Evolutionary conservation across 768 basidiomycete species (phyloP).

Genomic region (Russula lepida): DNA sequence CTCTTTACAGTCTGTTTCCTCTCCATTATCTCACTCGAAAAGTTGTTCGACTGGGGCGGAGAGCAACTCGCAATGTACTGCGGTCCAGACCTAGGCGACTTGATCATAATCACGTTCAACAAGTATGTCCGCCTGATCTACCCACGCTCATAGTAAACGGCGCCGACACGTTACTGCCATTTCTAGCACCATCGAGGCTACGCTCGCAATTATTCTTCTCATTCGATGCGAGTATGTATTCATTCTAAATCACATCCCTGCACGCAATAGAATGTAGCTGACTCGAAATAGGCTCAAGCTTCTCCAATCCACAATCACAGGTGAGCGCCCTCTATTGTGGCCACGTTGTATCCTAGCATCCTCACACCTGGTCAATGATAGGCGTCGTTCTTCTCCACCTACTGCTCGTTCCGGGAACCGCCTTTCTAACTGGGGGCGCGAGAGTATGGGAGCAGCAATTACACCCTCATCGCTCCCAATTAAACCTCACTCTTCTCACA

Average conservation of each 20-base stretch:
- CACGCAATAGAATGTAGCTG: background rate
- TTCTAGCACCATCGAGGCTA: constrained; percentile 68
- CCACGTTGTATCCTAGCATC: background rate
- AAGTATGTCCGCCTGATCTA: constrained; percentile 36
- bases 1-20: constrained; percentile 47
- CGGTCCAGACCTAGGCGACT: constrained; percentile 52
- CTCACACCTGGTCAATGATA: constrained; percentile 19
- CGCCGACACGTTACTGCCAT: background rate
- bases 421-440: constrained; percentile 66
- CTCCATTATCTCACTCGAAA: constrained; percentile 57
- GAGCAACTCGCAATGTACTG: constrained; percentile 50
- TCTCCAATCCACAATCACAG: constrained; percentile 61
- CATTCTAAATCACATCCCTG: background rate
- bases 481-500: constrained; percentile 59
- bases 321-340: constrained; percentile 26
- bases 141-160: background rate
- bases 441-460: constrained; percentile 58
- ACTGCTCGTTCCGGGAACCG: constrained; percentile 58
- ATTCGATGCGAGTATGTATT: constrained; percentile 58
- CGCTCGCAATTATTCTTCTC: constrained; percentile 61
- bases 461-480: constrained; percentile 53
- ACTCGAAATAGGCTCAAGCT: constrained; percentile 42
- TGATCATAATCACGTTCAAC: constrained; percentile 56
- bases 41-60: constrained; percentile 56
- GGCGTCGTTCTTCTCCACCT: constrained; percentile 70